These are phyloP conservation scores for Beauveria asiatica DNA, from an alignment of 2,329 filamentous ascomycete genomes.

Conservation along the genomic window DNA sequence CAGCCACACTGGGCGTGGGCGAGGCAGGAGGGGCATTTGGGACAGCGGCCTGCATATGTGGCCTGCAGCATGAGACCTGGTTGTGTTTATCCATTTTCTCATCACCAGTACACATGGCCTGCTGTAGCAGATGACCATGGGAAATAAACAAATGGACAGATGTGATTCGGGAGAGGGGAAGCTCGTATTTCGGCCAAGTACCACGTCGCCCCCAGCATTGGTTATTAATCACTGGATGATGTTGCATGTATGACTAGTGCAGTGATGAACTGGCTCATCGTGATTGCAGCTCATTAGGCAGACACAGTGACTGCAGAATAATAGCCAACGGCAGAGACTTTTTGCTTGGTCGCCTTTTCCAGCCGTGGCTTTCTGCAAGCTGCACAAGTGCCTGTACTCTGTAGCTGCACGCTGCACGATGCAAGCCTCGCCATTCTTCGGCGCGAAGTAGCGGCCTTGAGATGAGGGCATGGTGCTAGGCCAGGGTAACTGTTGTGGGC, in stretches of 20 bases:
- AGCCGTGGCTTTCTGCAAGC: conserved; percentile 7
- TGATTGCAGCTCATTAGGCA: not conserved
- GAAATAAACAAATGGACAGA: not conserved
- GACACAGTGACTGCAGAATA: not conserved
- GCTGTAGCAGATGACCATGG: conserved; percentile 7
- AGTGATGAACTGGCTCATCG: not conserved
- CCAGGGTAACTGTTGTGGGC: not conserved
- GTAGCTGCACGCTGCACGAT: conserved; percentile 9
- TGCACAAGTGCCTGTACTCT: not conserved
- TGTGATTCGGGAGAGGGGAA: not conserved
- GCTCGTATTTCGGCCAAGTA: not conserved
- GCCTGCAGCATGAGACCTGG: conserved; percentile 8
- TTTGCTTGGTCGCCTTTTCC: conserved; percentile 5
- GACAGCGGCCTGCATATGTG: conserved; percentile 8
- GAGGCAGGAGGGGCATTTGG: not conserved
- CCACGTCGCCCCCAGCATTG: not conserved
- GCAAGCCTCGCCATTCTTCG: conserved; percentile 7
- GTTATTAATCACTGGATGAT: conserved; percentile 1
- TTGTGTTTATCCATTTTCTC: conserved; percentile 1
- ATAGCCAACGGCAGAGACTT: not conserved
- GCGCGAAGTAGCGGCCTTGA: conserved; percentile 7
- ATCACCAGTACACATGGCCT: not conserved
- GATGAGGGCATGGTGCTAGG: not conserved
- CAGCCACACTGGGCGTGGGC: not conserved
- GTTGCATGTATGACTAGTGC: not conserved